Base-by-base conservation (phyloP, 176 grass and related monocot species). In the Poa annua region DNA sequence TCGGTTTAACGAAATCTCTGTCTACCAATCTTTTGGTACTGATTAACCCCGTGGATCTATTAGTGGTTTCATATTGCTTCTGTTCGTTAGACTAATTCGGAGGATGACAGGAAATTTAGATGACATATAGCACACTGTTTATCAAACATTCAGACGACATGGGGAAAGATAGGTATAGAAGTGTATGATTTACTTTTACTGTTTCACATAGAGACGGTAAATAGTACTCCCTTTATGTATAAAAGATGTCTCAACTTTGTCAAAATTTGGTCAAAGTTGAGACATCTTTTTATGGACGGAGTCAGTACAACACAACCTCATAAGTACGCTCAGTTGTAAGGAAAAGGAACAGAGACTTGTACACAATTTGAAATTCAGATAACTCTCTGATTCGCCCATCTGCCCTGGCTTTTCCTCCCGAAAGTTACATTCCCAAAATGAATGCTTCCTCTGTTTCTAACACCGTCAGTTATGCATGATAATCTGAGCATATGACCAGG, bases 351-450 rank as follows among this genome's bases (percentile, higher is more conserved):
- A 16, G 35, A 41, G 76, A 47, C 39, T 78, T 49, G 59, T 33
- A 24, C 56, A 66, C 45, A 66, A 7, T 80, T 50, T 33, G 45
- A 76, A 34, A 41, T 54, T 38, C 50, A 59, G 20, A 77, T 1
- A 76, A 76, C 54, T 61, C 52, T 21, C 36, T 16, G 76, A 47
- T 79, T 63, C 62, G 33, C 45, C 41, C 14, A 20, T 74, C 25
- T 21, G 6, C 38, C 11, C 68, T 29, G 13, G 14, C 26, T 76
- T 72, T 70, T 47, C 11, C 47, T 66, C 36, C 29, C 0, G 6
- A 54, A 29, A 38, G 16, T 57, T 68, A 47, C 82, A 77, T 66
- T 68, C 45, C 83, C 74, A 10, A 67, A 55, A 56, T 60, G 17
- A 65, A 45, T 20, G 45, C 45, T 17, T 74, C 64, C 64, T n/a